Base-by-base conservation (phyloP, 192 early-diverging fungal genomes). In the Chytriomyces sp. region DNA sequence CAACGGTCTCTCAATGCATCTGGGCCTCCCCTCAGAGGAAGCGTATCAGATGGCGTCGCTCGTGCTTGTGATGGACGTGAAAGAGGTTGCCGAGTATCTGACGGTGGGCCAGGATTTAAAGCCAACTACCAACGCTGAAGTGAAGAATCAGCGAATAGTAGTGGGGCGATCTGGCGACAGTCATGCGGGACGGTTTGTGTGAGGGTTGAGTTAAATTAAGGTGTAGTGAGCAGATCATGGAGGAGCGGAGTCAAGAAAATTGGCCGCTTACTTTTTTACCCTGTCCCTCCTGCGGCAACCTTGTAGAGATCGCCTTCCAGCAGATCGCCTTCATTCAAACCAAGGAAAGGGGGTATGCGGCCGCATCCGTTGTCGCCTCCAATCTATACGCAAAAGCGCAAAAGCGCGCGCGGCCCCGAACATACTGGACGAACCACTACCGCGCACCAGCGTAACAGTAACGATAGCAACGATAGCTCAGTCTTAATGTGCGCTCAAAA, bases 221-320 rank as follows among this genome's bases (percentile, higher is more conserved):
- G n/a, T n/a, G n/a, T n/a, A n/a, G n/a, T n/a, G n/a, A n/a, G n/a
- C n/a, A n/a, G n/a, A n/a, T n/a, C n/a, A n/a, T n/a, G n/a, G n/a
- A n/a, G n/a, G n/a, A n/a, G n/a, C n/a, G n/a, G n/a, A n/a, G n/a
- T 59, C n/a, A 59, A 12, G 8, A 37, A 12, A 12, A 12, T 19
- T 12, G 8, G 8, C n/a, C n/a, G 19, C n/a, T 59, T 25, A 10
- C 36, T 64, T 52, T 7, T 56, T 44, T 64, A 6, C 82, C 82
- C 6, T 83, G 82, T 39, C 69, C 79, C 5, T 64, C 39, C 19
- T 83, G 82, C 44, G 82, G 82, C 4, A 75, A 72, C 19, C 68
- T 69, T 6, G 79, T 83, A n/a, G 63, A 70, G 22, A 77, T 76
- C 6, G 57, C 64, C 17, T 19, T 68, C 39, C 81, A 83, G 57